A percentile compares a stretch with the other conserved stretches of the same genome.
Conservation (phyloP, 208 protist species). For the Leishmania lainsoni region DNA sequence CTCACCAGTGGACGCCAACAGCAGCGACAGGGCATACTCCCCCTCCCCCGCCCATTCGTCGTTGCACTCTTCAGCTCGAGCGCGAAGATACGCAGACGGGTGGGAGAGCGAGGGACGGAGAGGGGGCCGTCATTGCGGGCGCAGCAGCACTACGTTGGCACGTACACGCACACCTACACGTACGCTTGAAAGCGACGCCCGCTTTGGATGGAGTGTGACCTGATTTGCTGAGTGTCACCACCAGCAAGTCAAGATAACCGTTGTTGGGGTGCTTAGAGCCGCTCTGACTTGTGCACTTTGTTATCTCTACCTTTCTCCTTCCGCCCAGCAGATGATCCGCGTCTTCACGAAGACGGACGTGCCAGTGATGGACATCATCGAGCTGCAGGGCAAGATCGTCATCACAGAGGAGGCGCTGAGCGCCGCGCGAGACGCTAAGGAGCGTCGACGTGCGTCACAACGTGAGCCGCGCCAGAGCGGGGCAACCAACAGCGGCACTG, state of each 20-base stretch:
- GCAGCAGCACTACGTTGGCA: too few species aligned
- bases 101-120: too few species aligned
- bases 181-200: too few species aligned
- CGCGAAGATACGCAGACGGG: too few species aligned
- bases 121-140: too few species aligned
- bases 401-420: slow-evolving; percentile 45
- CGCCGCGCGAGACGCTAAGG: slow-evolving; percentile 18
- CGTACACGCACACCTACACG: too few species aligned
- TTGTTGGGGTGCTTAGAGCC: not conserved
- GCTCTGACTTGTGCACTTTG: not conserved
- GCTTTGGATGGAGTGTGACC: too few species aligned
- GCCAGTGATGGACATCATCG: slow-evolving; percentile 69
- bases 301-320: not conserved
- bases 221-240: too few species aligned
- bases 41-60: too few species aligned
- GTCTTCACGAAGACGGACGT: slow-evolving; percentile 40
- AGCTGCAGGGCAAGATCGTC: slow-evolving; percentile 64
- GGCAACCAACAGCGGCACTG: not conserved
- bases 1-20: not conserved
- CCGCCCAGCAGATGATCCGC: slow-evolving; percentile 46
- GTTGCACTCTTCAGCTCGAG: too few species aligned
- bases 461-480: not conserved
- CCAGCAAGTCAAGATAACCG: too few species aligned
- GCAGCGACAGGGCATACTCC: not conserved
- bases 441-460: not conserved